Conservation (phyloP, 2,329 filamentous ascomycete genomes). For the Xylariaceae sp. region DNA sequence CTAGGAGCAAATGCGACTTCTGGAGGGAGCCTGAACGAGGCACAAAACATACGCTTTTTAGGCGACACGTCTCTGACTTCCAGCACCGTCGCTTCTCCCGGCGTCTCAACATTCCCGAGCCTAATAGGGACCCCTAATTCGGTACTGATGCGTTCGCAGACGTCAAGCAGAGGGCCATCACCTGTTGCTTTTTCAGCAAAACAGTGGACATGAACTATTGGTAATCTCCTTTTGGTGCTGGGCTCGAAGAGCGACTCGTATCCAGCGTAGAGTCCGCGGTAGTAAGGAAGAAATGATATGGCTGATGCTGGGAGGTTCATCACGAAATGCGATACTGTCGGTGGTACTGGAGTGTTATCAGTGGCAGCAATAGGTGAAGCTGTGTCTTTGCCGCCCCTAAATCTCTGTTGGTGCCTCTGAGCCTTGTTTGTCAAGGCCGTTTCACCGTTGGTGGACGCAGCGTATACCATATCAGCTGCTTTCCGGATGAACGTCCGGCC, state of each 20-base stretch:
- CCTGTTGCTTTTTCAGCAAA: slow-evolving; percentile 81
- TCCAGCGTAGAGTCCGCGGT: slow-evolving; percentile 76
- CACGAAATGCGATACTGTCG: slow-evolving; percentile 84
- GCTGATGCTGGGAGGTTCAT: slow-evolving; percentile 96
- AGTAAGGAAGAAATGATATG: slow-evolving; percentile 72
- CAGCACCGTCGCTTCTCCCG: slow-evolving; percentile 52
- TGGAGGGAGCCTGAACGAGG: slow-evolving; percentile 78
- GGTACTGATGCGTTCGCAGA: slow-evolving; percentile 62
- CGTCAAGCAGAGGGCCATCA: slow-evolving; percentile 59
- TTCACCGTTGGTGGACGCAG: slow-evolving; percentile 47
- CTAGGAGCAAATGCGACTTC: slow-evolving; percentile 71
- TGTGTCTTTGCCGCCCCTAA: slow-evolving; percentile 17
- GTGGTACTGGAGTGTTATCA: slow-evolving; percentile 54
- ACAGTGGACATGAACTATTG: slow-evolving; percentile 90
- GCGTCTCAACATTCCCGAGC: slow-evolving; percentile 45
- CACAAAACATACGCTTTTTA: slow-evolving; percentile 95
- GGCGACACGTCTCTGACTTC: slow-evolving; percentile 86
- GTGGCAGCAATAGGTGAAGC: slow-evolving; percentile 30
- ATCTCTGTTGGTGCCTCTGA: slow-evolving; percentile 33
- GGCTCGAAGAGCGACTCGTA: slow-evolving; percentile 63
- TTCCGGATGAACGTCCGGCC: slow-evolving; percentile 74
- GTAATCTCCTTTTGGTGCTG: slow-evolving; percentile 57
- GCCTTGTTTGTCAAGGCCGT: slow-evolving; percentile 50
- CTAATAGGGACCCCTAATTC: slow-evolving; percentile 58
- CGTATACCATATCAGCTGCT: slow-evolving; percentile 59